phyloP scores from a whole-genome alignment of 495 filamentous ascomycete species.

The Hyaloscypha variabilis region DNA sequence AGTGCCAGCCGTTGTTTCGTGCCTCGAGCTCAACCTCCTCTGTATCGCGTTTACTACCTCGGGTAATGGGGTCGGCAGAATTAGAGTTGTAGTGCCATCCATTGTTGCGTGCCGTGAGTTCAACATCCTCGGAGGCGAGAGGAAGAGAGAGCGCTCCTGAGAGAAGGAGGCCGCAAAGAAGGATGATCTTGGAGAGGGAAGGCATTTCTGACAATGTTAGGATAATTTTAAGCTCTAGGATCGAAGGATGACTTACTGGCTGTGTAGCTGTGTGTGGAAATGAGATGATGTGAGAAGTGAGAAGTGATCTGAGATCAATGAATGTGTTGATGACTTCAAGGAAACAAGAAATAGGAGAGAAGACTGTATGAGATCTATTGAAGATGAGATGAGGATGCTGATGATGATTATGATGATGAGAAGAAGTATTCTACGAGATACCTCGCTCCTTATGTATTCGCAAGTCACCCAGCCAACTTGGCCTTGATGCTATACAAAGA shows the following conservation, averaged over 20 bases:
- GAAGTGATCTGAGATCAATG: neutral
- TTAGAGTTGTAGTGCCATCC: no score
- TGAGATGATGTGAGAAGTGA: neutral
- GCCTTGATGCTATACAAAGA: neutral
- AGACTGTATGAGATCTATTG: neutral
- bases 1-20: no score
- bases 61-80: no score
- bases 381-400: neutral
- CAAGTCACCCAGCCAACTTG: neutral
- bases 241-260: conserved; percentile 2
- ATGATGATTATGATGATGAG: conserved; percentile 3
- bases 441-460: neutral
- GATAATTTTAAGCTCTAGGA: neutral
- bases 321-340: neutral
- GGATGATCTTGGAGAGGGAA: neutral
- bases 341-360: neutral
- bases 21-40: neutral
- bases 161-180: neutral
- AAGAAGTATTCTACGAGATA: neutral
- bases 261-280: neutral
- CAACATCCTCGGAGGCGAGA: neutral
- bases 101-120: neutral
- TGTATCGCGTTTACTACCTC: no score
- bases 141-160: neutral
- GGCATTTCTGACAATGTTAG: neutral